Base-by-base conservation (phyloP, 2,329 filamentous ascomycete genomes). In the Taxawa tesnikishii region DNA sequence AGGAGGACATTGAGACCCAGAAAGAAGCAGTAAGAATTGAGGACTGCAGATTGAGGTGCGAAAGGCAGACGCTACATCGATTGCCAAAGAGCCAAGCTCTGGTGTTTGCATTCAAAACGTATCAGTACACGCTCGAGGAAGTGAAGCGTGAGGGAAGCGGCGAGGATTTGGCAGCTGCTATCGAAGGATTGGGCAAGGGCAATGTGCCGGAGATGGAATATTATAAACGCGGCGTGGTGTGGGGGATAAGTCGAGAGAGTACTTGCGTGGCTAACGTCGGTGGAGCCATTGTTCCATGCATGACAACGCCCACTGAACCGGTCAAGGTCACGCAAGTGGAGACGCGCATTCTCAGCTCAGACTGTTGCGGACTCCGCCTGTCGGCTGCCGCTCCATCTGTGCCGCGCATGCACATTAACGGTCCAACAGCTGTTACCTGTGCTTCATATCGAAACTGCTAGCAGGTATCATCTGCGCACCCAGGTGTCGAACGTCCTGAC, bases 61-160 rank as follows among this genome's bases (percentile, higher is more conserved):
- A 79, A 50, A 55, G 71, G 18, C 74, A 79, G 56, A 73, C 70
- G 1, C 49, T 79, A 19, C 71, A 76, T 53, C 61, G 74, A 1
- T 48, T 79, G 15, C 70, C 70, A 4, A 40, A 52, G 29, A 67
- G 60, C 0, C 56, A 59, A 32, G 71, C 70, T 6, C 30, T 78
- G 13, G 61, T 76, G 0, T 79, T 79, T 52, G 62, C 59, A 0
- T 71, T 77, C 48, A 74, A 76, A 50, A 78, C 74, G 11, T 78
- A 75, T 49, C 54, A 63, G 36, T 76, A 78, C 49, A 60, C 62
- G 2, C 48, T 79, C 6, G 42, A 43, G 24, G 59, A 71, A 31
- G 53, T 79, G 28, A 73, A 69, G 44, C 61, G 62, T 4, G 72
- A 77, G 37, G 73, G 72, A 0, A 49, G 47, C 47, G 71, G 65